Base-by-base conservation (phyloP, 768 basidiomycete genomes). In the Cubamyces sp. region DNA sequence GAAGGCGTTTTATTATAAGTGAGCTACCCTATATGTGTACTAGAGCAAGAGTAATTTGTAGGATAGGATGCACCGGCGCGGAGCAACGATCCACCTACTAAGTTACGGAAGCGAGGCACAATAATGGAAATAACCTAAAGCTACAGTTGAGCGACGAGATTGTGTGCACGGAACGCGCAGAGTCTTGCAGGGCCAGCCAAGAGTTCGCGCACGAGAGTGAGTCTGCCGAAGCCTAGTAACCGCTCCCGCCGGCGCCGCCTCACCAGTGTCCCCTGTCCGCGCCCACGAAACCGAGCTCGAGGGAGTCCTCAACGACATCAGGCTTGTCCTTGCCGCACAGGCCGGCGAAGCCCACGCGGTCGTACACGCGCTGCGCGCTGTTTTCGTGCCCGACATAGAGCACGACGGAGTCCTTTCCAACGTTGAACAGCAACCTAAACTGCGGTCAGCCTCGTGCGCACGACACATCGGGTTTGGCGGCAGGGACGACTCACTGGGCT, bases 381-480 rank as follows among this genome's bases (percentile, higher is more conserved):
- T 84, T 86, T 40, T 78, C 76, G 57, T 77, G 76, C 7, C 82
- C 83, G 19, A 86, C 85, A 54, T 85, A 86, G 46, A 86, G 73
- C 18, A 83, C 80, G 34, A 85, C 84, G 45, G 70, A 73, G 37
- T 81, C 74, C 68, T 82, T 83, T 3, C 79, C 76, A 52, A 74
- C 75, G 39, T 77, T 72, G 42, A 81, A 69, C 37, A 79, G 65
- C 28, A 84, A 71, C 37, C 83, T 82, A 64, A 28, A 39, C 48
- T 60, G 57, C 30, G 57, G 56, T 57, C 55, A 72, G 64, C 39
- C 25, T 37, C n/a, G 42, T 48, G 42, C 51, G 52, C 50, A 25
- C 46, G 18, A 45, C 62, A 53, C 25, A 48, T 47, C n/a, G 47
- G 48, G 26, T 23, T 49, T 11, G 25, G 28, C 14, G 48, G 21